A percentile compares a stretch with the other conserved stretches of the same genome.
These are phyloP conservation scores for Blastocystis sp. DNA, from an alignment of 352 stramenopile genomes.

Conservation along the genomic window DNA sequence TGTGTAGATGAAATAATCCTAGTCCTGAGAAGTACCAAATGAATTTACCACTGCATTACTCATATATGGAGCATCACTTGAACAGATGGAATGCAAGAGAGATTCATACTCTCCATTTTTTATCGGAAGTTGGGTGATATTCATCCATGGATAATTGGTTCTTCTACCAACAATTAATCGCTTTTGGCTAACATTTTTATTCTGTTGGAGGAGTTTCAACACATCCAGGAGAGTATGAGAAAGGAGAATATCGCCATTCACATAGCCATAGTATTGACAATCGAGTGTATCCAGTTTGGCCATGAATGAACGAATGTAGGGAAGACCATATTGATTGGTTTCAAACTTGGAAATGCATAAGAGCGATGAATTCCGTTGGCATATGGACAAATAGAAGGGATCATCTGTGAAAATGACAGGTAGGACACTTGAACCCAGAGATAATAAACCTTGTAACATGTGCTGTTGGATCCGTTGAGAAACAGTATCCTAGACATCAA, in stretches of 20 bases:
- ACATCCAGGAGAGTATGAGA: conserved; percentile 4
- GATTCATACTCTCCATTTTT: not conserved
- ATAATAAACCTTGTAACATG: conserved; percentile 16
- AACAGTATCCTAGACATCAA: conserved; percentile 13
- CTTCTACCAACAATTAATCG: not conserved
- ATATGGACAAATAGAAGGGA: conserved; percentile 16
- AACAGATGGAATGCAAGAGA: not conserved
- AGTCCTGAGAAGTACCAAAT: not conserved
- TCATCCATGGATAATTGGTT: conserved; percentile 38
- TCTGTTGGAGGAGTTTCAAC: not conserved
- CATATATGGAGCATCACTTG: conserved; percentile 36
- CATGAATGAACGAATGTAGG: conserved; percentile 54
- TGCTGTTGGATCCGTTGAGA: conserved; percentile 17
- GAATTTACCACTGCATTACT: conserved; percentile 26
- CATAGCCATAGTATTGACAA: conserved; percentile 28
- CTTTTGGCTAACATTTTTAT: not conserved
- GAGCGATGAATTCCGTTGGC: not conserved
- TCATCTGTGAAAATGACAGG: conserved; percentile 48
- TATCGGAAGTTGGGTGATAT: not conserved
- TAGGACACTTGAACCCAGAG: not conserved
- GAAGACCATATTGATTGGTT: conserved; percentile 28
- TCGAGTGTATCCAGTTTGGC: not conserved
- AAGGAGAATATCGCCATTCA: conserved; percentile 50
- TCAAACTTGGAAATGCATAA: not conserved
- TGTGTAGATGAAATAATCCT: conserved; percentile 54